Evolutionary conservation across 2,329 filamentous ascomycete genomes (phyloP), one percentile per base, ranked within the genome.

Genomic region (Aspergillus sp.): DNA sequence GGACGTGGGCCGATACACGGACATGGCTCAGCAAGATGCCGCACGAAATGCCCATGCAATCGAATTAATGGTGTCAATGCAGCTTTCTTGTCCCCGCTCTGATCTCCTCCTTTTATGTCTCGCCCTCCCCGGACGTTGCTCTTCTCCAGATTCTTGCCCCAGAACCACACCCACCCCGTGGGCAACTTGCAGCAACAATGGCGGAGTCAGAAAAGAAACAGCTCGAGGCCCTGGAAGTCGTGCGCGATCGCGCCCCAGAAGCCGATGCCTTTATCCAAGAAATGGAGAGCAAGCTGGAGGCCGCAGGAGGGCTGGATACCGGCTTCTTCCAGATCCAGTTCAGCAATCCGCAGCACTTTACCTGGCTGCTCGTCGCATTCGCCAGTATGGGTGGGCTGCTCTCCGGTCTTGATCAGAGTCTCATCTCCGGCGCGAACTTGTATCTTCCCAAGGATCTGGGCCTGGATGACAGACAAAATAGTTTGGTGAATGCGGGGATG

Each of bases 311-410:
- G n/a, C 54, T 69, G 12, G 65, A 87, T 41, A 61, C 88, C 44
- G 74, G 82, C 37, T 86, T 89, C 73, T 79, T 78, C 51, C 81
- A 56, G 1, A 25, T 56, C 23, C 17, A 57, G 25, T 52, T 57
- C 49, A 52, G 51, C 2, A 33, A 89, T 69, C 85, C 87, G 0
- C 83, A 78, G 53, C 74, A 85, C 66, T 91, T 90, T 70, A 90
- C 87, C 25, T 88, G 82, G 77, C 74, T 88, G 15, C 79, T 90
- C 14, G 86, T 89, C 45, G 84, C 81, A 1, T 90, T 90, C 64
- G 88, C 88, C n/a, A 88, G 85, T 15, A 89, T 90, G 86, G 88
- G 88, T 50, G 88, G 88, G 69, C 76, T 91, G 21, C 82, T 90
- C 0, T 89, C 86, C 1, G 88, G 88, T 59, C 79, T 91, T 19